Base-by-base conservation (phyloP, 495 filamentous ascomycete genomes). In the Talaromyces wortmannii region DNA sequence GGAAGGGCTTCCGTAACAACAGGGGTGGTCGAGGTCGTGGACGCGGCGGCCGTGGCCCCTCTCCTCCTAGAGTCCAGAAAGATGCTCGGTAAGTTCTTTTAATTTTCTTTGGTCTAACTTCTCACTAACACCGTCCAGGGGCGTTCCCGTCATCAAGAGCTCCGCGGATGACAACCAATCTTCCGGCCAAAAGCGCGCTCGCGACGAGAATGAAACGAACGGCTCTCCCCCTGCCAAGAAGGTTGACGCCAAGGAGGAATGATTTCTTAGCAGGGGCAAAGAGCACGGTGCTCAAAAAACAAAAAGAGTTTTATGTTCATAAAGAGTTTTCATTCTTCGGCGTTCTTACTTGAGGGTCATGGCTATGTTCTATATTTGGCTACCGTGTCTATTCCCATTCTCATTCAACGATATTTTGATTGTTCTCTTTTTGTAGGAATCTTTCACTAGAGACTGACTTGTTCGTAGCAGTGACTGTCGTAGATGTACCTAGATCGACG, bases 1-100 rank as follows among this genome's bases (percentile, higher is more conserved):
- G 82, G 63, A 78, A 74, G 40, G 87, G 85, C 23, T 85, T 84
- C 73, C 67, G 69, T 61, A 51, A 61, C 30, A 61, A 67, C 29
- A 57, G 63, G 6, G 67, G 76, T 54, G 68, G 69, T 15, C 71
- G 78, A 12, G 69, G 75, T 23, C 60, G 57, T 12, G 56, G 64
- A 40, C 29, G 55, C 55, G 60, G 64, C 29, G 56, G 64, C 46
- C 29, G 55, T 56, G 60, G 64, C 23, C 53, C 57, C 23, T 45
- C 57, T 29, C 50, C 59, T 36, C 66, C 65, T 40, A 63, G 68
- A 47, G 59, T 65, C 30, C 60, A 75, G 60, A 78, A 71, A 62
- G 76, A 78, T 55, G 53, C 73, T 56, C 76, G 73, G 76, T 78
- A 71, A 54, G 69, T 61, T 43, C 10, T 15, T 31, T 23, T 31